A percentile compares a stretch with the other conserved stretches of the same genome.
phyloP scores from a whole-genome alignment of 2,329 filamentous ascomycete genomes.

The Pseudogymnoascus sp. region DNA sequence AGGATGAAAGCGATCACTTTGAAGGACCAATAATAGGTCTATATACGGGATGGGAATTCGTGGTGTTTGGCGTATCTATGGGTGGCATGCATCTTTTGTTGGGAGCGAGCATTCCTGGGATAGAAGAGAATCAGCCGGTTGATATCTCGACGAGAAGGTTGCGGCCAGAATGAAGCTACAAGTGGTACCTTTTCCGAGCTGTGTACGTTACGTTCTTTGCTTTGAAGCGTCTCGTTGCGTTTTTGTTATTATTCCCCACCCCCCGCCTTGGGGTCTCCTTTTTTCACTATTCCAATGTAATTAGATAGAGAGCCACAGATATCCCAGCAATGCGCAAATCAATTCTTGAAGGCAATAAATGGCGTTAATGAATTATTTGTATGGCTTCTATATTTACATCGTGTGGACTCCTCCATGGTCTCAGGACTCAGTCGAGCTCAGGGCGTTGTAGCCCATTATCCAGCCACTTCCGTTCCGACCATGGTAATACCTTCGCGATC shows the following conservation, averaged over 20 bases:
- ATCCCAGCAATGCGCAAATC: slow-evolving; percentile 10
- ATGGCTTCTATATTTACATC: slow-evolving; percentile 27
- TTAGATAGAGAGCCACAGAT: slow-evolving; percentile 25
- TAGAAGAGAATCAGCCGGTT: slow-evolving; percentile 19
- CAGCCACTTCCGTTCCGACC: slow-evolving; percentile 44
- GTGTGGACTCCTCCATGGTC: background rate
- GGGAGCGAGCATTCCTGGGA: slow-evolving; percentile 31
- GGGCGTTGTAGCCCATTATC: slow-evolving; percentile 34
- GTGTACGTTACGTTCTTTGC: slow-evolving; percentile 18
- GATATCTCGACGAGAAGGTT: slow-evolving; percentile 12
- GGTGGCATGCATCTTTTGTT: slow-evolving; percentile 22
- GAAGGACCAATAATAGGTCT: slow-evolving; percentile 15
- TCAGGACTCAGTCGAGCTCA: background rate
- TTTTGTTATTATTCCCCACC: slow-evolving; percentile 23
- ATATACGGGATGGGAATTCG: slow-evolving; percentile 26
- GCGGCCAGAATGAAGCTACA: slow-evolving; percentile 15
- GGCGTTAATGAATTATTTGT: background rate
- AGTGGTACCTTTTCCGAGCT: slow-evolving; percentile 15
- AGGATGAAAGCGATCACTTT: slow-evolving; percentile 41
- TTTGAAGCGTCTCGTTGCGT: slow-evolving; percentile 23
- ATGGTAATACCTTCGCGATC: slow-evolving; percentile 50
- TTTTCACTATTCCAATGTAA: slow-evolving; percentile 28
- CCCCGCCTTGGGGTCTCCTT: slow-evolving; percentile 11
- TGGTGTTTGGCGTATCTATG: slow-evolving; percentile 30
- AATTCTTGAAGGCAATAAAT: slow-evolving; percentile 3